phyloP scores from a whole-genome alignment of 2,329 filamentous ascomycete species.

The Diaporthe sp. region DNA sequence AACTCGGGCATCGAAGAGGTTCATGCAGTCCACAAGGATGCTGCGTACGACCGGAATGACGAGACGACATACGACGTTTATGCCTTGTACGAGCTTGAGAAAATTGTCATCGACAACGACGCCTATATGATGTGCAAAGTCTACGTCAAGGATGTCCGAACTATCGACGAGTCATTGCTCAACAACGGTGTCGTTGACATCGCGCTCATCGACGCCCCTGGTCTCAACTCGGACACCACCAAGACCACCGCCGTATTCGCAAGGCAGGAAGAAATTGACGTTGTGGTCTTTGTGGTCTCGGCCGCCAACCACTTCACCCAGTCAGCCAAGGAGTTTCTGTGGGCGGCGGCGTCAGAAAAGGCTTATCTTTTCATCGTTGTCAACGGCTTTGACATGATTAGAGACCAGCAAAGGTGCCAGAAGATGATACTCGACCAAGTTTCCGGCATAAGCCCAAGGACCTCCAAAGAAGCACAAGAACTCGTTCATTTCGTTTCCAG shows the following conservation, averaged over 20 bases:
- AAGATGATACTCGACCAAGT: constrained; percentile 96
- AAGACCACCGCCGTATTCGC: constrained; percentile 98
- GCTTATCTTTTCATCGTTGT: constrained; percentile 99
- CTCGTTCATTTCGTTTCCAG: constrained; percentile 98
- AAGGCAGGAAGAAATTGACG: constrained; percentile 97
- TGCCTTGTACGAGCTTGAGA: constrained; percentile 81
- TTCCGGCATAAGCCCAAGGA: constrained; percentile 86
- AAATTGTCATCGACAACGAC: constrained; percentile 89
- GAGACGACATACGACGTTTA: constrained; percentile 96
- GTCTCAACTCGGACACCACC: constrained; percentile 94
- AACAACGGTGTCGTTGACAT: constrained; percentile 99
- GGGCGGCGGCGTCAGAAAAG: constrained; percentile 95
- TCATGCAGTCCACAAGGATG: constrained; percentile 89
- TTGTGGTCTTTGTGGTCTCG: constrained; percentile 98
- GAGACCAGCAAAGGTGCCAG: constrained; percentile 90
- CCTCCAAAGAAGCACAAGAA: constrained; percentile 91
- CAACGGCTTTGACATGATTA: constrained; percentile 95
- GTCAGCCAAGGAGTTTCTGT: constrained; percentile 97
- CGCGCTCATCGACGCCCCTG: constrained; percentile 95
- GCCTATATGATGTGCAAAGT: constrained; percentile 96
- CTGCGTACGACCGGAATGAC: constrained; percentile 86
- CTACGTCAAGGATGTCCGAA: constrained; percentile 90
- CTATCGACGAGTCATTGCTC: constrained; percentile 91
- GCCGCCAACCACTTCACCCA: constrained; percentile 98
- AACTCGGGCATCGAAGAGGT: constrained; percentile 95